Conservation (phyloP, 257 asterid species). For the Solanum tacnaense region DNA sequence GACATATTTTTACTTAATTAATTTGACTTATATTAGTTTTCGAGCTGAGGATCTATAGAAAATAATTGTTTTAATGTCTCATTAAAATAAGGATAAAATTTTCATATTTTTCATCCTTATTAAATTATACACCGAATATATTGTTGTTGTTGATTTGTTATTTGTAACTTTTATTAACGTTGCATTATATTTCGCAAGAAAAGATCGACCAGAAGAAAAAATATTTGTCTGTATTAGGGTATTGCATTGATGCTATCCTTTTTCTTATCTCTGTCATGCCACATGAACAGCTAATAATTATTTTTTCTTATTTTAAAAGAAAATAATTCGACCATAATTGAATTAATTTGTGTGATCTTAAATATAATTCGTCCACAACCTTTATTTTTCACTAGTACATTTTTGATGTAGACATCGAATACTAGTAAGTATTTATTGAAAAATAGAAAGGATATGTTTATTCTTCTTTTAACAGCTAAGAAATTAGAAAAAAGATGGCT, state of each 20-base stretch:
- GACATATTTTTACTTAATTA: not conserved
- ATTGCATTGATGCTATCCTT: not conserved
- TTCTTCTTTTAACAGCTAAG: not conserved
- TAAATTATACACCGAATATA: no score
- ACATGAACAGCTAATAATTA: not conserved
- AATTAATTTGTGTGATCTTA: not conserved
- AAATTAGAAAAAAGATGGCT: not conserved
- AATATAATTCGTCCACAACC: not conserved
- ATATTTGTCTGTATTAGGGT: not conserved
- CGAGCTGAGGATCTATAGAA: not conserved
- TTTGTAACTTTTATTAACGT: not conserved
- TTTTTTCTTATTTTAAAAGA: not conserved
- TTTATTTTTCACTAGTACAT: not conserved
- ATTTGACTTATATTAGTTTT: not conserved
- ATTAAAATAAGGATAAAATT: not conserved
- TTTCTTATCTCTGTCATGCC: not conserved
- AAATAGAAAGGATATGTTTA: not conserved
- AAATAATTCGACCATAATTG: not conserved
- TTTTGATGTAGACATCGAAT: not conserved
- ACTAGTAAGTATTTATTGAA: not conserved
- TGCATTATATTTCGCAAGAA: not conserved
- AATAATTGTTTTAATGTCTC: not conserved
- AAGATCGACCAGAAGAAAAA: not conserved
- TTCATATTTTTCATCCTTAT: rapidly evolving
- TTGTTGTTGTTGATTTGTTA: not conserved